Percentiles rank a stretch among this genome's conserved stretches.
These are phyloP conservation scores for Bipolaris sorokiniana DNA, from an alignment of 2,329 filamentous ascomycete genomes.

Conservation along the genomic window DNA sequence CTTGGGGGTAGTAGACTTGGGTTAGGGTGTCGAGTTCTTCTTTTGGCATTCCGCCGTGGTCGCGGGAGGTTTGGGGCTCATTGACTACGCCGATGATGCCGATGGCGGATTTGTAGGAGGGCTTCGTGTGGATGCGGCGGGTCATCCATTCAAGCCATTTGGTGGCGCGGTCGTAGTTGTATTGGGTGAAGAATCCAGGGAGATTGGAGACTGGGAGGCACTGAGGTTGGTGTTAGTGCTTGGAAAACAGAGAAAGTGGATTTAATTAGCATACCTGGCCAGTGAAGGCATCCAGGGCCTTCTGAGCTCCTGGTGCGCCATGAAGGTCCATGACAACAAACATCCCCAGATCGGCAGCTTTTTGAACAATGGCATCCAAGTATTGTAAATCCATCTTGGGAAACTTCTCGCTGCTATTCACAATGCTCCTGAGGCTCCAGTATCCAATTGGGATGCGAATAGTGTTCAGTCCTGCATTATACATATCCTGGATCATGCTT, in stretches of 20 bases:
- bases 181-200: slow-evolving; percentile 63
- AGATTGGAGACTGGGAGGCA: slow-evolving; percentile 18
- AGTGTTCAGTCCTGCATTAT: slow-evolving; percentile 59
- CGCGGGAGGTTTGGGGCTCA: slow-evolving; percentile 54
- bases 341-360: slow-evolving; percentile 57
- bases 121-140: slow-evolving; percentile 57
- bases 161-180: slow-evolving; percentile 63
- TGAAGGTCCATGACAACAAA: slow-evolving; percentile 63
- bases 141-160: slow-evolving; percentile 64
- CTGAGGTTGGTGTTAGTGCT: slow-evolving; percentile 18
- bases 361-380: slow-evolving; percentile 55
- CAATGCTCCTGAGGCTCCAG: slow-evolving; percentile 60
- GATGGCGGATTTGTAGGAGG: slow-evolving; percentile 61
- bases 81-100: slow-evolving; percentile 64
- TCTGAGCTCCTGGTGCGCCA: slow-evolving; percentile 60
- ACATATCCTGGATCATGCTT: slow-evolving; percentile 58
- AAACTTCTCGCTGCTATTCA: slow-evolving; percentile 59
- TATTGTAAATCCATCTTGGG: slow-evolving; percentile 57
- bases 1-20: slow-evolving; percentile 56
- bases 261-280: slow-evolving; percentile 45
- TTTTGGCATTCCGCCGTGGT: slow-evolving; percentile 17
- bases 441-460: slow-evolving; percentile 63
- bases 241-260: background rate
- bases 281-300: slow-evolving; percentile 55
- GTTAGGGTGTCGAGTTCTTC: slow-evolving; percentile 37